Evolutionary conservation across 306 rosid species (phyloP).

Genomic region (Cucurbita moschata): DNA sequence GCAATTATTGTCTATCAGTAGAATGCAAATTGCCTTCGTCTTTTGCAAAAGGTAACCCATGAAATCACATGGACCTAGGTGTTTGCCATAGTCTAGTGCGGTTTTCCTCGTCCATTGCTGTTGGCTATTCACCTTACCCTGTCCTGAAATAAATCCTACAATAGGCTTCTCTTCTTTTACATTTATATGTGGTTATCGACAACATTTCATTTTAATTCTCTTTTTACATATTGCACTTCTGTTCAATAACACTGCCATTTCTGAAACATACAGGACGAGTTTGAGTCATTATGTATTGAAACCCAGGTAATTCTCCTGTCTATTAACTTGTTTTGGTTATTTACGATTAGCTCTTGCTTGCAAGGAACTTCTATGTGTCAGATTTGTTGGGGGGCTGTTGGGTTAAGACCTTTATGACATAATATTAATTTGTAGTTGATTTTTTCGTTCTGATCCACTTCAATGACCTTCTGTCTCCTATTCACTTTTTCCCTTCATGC

Average conservation of each 20-base stretch:
- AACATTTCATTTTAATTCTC: not conserved
- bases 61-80: not conserved
- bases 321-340: not conserved
- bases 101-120: not conserved
- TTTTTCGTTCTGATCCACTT: not conserved
- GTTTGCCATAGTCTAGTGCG: not conserved
- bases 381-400: not conserved
- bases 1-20: not conserved
- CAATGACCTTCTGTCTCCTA: not conserved
- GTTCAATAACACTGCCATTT: slow-evolving; percentile 9
- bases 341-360: not conserved
- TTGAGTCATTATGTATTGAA: slow-evolving; percentile 37
- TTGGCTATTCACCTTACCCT: not conserved
- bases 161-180: not conserved
- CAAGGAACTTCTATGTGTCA: not conserved
- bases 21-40: not conserved
- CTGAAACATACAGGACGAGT: slow-evolving; percentile 43
- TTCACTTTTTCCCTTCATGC: not conserved
- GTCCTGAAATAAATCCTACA: not conserved
- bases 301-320: slow-evolving; percentile 30
- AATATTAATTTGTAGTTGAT: not conserved
- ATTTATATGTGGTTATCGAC: not conserved
- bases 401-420: not conserved
- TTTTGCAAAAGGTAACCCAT: not conserved
- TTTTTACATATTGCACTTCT: not conserved